Base-by-base conservation (phyloP, 129 eudicot species). In the Chrysanthemum makinoi region DNA sequence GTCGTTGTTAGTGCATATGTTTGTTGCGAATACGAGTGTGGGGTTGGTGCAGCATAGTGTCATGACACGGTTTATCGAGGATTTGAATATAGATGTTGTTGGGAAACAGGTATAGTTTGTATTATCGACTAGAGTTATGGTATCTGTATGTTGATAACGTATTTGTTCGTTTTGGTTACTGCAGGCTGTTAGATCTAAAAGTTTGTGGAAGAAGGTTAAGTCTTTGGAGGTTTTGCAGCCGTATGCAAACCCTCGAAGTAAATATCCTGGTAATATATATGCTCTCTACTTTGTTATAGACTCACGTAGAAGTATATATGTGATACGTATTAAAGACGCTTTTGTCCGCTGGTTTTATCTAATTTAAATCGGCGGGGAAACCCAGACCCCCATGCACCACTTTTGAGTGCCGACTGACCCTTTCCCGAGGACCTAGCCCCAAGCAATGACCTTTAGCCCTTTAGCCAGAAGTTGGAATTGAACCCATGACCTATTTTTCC, bases 191-290 rank as follows among this genome's bases (percentile, higher is more conserved):
- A 85, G 77, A 75, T 75, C 86, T 79, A 84, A 72, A 76, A 89
- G 71, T 84, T 78, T 94, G 81, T 94, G 98, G 98, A 83, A 75
- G 79, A 86, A 77, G 66, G 84, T 86, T 75, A 81, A 79, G 65
- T 47, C 87, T 35, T 83, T 94, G 76, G 88, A 94, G 80, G 81
- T 84, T 20, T 84, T 89, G 79, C 96, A 85, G 80, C 98, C 98
- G 0, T 94, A 85, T 86, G 85, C 97, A 17, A 82, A 80, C 60
- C 95, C 98, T 33, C 79, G 98, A 81, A 86, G 84, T 77, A 63
- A 61, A 72, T 87, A 85, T 84, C 87, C 85, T 71, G 98, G 98
- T 89, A 89, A 82, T 71, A 22, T 57, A 53, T 13, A 20, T 4
- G 10, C 50, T 52, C 48, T 49, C 19, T 69, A 64, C 46, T 16